Conservation (phyloP, 140 eudicot genomes). For the Ambrosia hybrid region DNA sequence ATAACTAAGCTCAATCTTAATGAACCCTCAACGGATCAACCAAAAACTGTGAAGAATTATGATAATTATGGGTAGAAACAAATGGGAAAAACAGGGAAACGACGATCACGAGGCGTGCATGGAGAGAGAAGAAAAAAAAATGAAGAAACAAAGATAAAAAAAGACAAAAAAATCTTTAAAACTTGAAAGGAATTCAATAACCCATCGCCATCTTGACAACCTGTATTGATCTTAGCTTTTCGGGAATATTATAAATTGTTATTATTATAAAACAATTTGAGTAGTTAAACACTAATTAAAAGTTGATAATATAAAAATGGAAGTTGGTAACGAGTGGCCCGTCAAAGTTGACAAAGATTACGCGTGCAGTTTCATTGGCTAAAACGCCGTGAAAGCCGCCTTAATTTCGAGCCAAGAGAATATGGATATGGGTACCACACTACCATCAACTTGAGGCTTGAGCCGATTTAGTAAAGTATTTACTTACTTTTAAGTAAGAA, state of each 20-base stretch:
- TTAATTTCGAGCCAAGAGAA: not conserved
- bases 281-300: not conserved
- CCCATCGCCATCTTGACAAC: conserved; percentile 15
- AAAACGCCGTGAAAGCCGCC: not conserved
- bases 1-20: not conserved
- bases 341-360: conserved; percentile 10
- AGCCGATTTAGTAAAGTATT: too few relatives aligned
- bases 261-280: conserved; percentile 9
- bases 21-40: conserved; percentile 2
- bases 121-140: not conserved
- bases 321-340: not conserved
- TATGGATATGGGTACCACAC: not conserved
- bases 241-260: not conserved
- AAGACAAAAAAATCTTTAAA: not conserved
- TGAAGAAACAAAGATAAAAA: not conserved
- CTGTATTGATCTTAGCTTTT: conserved; percentile 3
- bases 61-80: not conserved
- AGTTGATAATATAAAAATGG: not conserved
- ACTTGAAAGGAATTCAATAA: not conserved
- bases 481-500: too few relatives aligned
- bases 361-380: conserved; percentile 5
- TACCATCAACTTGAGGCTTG: too few relatives aligned
- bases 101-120: not conserved
- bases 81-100: not conserved
- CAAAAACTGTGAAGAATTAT: conserved; percentile 1